Evolutionary conservation across 352 stramenopile species (phyloP).

Genomic region (Phytopythium cucurbitacearum): DNA sequence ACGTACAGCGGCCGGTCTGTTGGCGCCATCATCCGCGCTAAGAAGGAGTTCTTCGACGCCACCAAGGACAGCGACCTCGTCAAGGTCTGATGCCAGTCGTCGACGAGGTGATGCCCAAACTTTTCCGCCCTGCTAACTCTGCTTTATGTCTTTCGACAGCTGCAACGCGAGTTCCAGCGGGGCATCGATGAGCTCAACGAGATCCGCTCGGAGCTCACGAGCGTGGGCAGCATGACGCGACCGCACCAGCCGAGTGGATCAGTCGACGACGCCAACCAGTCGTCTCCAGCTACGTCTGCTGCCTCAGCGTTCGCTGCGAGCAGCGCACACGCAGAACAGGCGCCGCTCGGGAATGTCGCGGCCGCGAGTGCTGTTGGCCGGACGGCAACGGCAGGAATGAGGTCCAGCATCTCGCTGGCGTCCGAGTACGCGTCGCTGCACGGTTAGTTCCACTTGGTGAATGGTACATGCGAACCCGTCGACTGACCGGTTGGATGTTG

Average conservation of each 20-base stretch:
- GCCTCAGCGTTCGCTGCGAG: not conserved
- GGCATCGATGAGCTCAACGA: slow-evolving; percentile 79
- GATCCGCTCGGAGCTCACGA: slow-evolving; percentile 73
- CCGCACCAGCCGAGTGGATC: slow-evolving; percentile 37
- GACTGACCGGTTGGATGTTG: not conserved
- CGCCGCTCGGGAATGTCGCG: not conserved
- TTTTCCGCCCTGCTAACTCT: not conserved
- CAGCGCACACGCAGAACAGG: not conserved
- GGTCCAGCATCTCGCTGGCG: slow-evolving; percentile 39
- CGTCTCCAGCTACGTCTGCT: not conserved
- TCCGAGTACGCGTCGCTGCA: slow-evolving; percentile 20
- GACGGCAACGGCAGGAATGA: slow-evolving; percentile 1
- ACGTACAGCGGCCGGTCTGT: slow-evolving; percentile 58
- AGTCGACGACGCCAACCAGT: slow-evolving; percentile 7
- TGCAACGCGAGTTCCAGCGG: slow-evolving; percentile 74
- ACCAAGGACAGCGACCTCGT: slow-evolving; percentile 78
- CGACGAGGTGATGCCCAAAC: not conserved
- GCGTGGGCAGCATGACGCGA: slow-evolving; percentile 55
- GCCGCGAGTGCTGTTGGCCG: not conserved
- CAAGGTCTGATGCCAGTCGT: slow-evolving; percentile 25
- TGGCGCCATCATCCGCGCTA: slow-evolving; percentile 67
- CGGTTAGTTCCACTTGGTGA: slow-evolving; percentile 3
- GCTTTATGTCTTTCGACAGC: slow-evolving; percentile 10
- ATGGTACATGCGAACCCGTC: not conserved
- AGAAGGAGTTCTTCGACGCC: slow-evolving; percentile 82